Base-by-base conservation (phyloP, 2,329 filamentous ascomycete species). In the Chaetomiaceae sp. region DNA sequence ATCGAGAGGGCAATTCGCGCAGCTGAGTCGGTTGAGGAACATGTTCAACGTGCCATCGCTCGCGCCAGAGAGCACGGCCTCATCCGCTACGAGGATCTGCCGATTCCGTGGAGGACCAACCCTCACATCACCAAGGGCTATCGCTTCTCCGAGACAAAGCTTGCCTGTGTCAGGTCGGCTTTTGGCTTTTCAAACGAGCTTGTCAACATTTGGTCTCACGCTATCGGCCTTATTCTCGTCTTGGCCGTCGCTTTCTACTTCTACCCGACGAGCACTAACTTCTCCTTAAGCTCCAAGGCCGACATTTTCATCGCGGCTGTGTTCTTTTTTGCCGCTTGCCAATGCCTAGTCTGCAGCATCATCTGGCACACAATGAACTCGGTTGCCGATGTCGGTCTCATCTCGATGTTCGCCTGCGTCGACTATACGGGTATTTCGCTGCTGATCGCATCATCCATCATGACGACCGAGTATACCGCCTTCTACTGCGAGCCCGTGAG, bases 321-420 rank as follows among this genome's bases (percentile, higher is more conserved):
- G 60, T 99, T 99, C 78, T 96, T 99, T 75, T 89, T 95, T 66
- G 94, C 92, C 43, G 94, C 94, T 41, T 90, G 86, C 76, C 90
- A 97, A 70, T 97, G 92, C 65, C 81, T 99, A 51, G 84, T 92
- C 66, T 99, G 94, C 83, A 95, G 88, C 57, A 92, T 87, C 58
- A 84, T 97, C 66, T 99, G 94, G 94, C 94, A 99, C 74, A 96
- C 94, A 23, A 97, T 99, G 90, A 96, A 92, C 74, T 90, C 89
- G 63, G 95, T 97, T 50, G 90, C 92, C 16, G 89, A 95, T 61
- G 85, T 95, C 64, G 82, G 84, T 18, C 81, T 95, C 37, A 87
- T 99, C 73, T 94, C 95, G 67, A 87, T 90, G 57, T 97, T 99
- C 65, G 94, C 94, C 16, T 99, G 94, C 69, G 90, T 99, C 54